Evolutionary conservation across 2,329 filamentous ascomycete species (phyloP).

Genomic region (Exophiala spinifera): DNA sequence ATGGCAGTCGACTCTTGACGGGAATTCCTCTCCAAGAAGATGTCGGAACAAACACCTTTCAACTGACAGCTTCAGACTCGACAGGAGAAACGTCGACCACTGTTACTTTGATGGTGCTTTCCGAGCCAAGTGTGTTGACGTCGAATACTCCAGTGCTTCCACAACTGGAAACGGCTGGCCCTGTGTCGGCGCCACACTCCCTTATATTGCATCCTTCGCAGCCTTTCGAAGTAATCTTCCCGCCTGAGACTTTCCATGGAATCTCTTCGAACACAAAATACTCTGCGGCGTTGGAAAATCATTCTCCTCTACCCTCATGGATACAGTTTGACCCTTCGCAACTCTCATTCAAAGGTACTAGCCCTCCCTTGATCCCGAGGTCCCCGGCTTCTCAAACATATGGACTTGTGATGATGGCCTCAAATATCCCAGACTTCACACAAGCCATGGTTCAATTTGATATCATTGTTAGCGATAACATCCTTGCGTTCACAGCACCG

Average conservation of each 20-base stretch:
- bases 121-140: slow-evolving; percentile 37
- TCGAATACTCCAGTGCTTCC: slow-evolving; percentile 36
- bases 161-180: slow-evolving; percentile 37
- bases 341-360: slow-evolving; percentile 68
- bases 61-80: slow-evolving; percentile 66
- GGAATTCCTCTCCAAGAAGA: slow-evolving; percentile 63
- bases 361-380: slow-evolving; percentile 62
- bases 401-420: slow-evolving; percentile 69
- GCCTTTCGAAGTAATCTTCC: slow-evolving; percentile 67
- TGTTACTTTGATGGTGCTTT: slow-evolving; percentile 68
- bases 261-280: slow-evolving; percentile 59
- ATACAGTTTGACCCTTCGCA: slow-evolving; percentile 65
- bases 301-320: slow-evolving; percentile 84
- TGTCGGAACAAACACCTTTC: slow-evolving; percentile 60
- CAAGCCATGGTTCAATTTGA: slow-evolving; percentile 65
- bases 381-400: slow-evolving; percentile 69
- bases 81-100: slow-evolving; percentile 62
- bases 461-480: slow-evolving; percentile 68
- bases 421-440: slow-evolving; percentile 74
- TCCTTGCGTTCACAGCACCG: slow-evolving; percentile 62
- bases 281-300: slow-evolving; percentile 72
- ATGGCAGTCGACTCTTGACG: slow-evolving; percentile 60
- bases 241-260: slow-evolving; percentile 64
- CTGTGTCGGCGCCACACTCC: slow-evolving; percentile 39
- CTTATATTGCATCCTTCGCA: slow-evolving; percentile 40